Base-by-base conservation (phyloP, 164 flowering plant species). In the Macadamia integrifolia region DNA sequence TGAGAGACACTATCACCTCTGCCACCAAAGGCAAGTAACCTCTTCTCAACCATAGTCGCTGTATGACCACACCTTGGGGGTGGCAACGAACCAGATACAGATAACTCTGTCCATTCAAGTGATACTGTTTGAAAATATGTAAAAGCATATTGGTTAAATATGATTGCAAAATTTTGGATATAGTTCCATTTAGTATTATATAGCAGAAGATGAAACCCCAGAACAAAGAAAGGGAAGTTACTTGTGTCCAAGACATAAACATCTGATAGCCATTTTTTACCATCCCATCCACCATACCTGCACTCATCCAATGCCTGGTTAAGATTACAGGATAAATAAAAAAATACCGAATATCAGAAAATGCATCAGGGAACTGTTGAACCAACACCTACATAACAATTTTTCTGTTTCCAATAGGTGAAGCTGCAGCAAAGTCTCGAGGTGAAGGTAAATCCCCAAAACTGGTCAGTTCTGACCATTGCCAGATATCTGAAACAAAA, bases 271-370 rank as follows among this genome's bases (percentile, higher is more conserved):
- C 99, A 95, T 83, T 86, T 95, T 77, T 88, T 90, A 72, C 98
- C 97, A 86, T 95, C 99, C 94, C 94, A 92, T 23, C 99, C 99
- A 71, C 99, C 99, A 85, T 80, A 86, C 94, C 98, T 95, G 83
- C 77, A 81, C 17, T 35, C 65, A 72, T 14, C 23, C 18, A 32
- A 44, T 48, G 49, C 69, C 17, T 53, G n/a, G n/a, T 62, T 13
- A 48, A 70, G 53, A 58, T 53, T 32, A 63, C 66, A 57, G 66
- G 9, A 66, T 14, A 64, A 1, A 29, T 59, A 64, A 2, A 18
- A 59, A 58, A 18, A 72, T 17, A 57, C 17, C 31, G 32, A 10
- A 40, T 3, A 49, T 35, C 30, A 74, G 55, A 40, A 29, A 42
- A 28, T 35, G 40, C 32, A 68, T 69, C 49, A 68, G 42, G 29